Evolutionary conservation across 2,329 filamentous ascomycete species (phyloP), one percentile per base, ranked within the genome.

Genomic region (Xylariales sp.): DNA sequence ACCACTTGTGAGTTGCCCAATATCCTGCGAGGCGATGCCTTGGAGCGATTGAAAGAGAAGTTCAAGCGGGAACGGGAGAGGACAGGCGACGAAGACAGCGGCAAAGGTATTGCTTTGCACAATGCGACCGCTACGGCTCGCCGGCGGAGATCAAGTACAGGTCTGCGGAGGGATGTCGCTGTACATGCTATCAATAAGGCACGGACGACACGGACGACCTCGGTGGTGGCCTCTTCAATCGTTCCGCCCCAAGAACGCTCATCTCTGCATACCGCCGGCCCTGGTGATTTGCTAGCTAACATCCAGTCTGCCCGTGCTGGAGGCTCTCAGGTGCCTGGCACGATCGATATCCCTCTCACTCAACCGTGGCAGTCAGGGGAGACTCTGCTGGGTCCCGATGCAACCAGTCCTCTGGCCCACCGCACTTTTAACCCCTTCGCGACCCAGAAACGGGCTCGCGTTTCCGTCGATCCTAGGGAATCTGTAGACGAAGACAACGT

Each of bases 71-170:
- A 98, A 56, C 78, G 84, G 50, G 89, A 96, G 54, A 80, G 89
- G 8, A 79, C 89, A 15, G 85, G 84, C 2, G 77, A 80, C 3
- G 88, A 93, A 53, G 88, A 96, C 46, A 79, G 84, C 14, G 82
- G 80, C 49, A 97, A 97, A 63, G 94, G 93, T 0, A 97, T 98
- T 51, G 93, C 94, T 4, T 70, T 98, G 28, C 93, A 98, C 59
- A 98, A 97, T 53, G 78, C 82, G 8, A 59, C 82, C 55, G 59
- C 76, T 59, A 65, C 71, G 9, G 75, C 78, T 37, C 78, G 81
- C 33, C 78, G 84, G 41, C 78, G 85, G 44, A 78, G 84, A 43
- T 88, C 89, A 1, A 87, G 80, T 41, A 83, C 82, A 32, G 80
- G 78, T 20, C 66, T 96, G 16, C 76, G 88, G 40, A 91, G 89